A percentile compares a stretch with the other conserved stretches of the same genome.
Conservation (phyloP, 2,329 filamentous ascomycete species). For the Samsoniella hepiali region DNA sequence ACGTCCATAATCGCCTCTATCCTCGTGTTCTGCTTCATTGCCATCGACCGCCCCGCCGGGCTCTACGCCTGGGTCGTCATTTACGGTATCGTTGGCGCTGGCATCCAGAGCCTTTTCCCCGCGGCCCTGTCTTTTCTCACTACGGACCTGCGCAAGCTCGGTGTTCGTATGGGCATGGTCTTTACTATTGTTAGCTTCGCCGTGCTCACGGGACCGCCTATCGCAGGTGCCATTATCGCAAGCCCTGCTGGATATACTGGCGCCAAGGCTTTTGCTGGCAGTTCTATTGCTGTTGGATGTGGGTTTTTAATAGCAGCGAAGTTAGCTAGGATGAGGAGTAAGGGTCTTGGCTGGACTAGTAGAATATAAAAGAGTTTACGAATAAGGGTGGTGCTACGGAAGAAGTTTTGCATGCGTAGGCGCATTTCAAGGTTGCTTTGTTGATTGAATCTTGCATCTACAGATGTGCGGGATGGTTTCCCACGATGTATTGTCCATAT, state of each 20-base stretch:
- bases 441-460: background rate
- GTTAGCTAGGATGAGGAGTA: slow-evolving; percentile 36
- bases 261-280: slow-evolving; percentile 48
- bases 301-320: slow-evolving; percentile 39
- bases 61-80: slow-evolving; percentile 60
- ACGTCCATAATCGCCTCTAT: slow-evolving; percentile 39
- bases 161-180: slow-evolving; percentile 56
- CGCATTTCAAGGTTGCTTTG: background rate
- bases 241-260: slow-evolving; percentile 41
- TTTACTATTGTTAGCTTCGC: slow-evolving; percentile 55
- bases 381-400: background rate
- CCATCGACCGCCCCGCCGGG: slow-evolving; percentile 44
- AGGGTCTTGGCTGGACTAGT: slow-evolving; percentile 36
- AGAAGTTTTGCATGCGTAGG: background rate
- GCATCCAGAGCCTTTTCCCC: slow-evolving; percentile 63
- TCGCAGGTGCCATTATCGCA: slow-evolving; percentile 48
- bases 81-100: slow-evolving; percentile 61
- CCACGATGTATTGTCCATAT: no score
- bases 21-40: slow-evolving; percentile 56
- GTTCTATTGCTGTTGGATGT: slow-evolving; percentile 39
- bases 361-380: slow-evolving; percentile 33
- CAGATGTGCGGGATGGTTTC: no score
- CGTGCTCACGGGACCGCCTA: slow-evolving; percentile 50
- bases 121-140: slow-evolving; percentile 54
- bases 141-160: slow-evolving; percentile 48